phyloP scores from a whole-genome alignment of 495 filamentous ascomycete genomes.

The Aspergillus carlsbadensis region DNA sequence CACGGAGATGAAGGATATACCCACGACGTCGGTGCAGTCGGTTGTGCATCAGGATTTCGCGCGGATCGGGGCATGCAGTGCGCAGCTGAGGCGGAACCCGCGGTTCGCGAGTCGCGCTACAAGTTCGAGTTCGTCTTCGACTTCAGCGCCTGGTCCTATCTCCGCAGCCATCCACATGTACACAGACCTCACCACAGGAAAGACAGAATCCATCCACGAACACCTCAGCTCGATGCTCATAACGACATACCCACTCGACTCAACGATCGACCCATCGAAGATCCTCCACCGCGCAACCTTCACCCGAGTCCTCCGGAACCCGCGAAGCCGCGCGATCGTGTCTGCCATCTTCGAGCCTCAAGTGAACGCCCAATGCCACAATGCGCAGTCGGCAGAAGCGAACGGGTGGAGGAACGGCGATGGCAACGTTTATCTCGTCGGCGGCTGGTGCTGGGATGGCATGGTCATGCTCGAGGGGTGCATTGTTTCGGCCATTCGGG shows the following conservation, averaged over 20 bases:
- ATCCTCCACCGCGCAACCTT: slow-evolving; percentile 29
- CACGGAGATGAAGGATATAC: slow-evolving; percentile 35
- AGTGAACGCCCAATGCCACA: background rate
- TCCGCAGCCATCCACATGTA: slow-evolving; percentile 20
- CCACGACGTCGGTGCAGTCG: slow-evolving; percentile 41
- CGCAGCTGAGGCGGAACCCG: background rate
- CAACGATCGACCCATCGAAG: slow-evolving; percentile 27
- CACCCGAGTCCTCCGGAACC: slow-evolving; percentile 33
- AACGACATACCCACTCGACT: slow-evolving; percentile 31
- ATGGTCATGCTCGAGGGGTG: slow-evolving; percentile 63
- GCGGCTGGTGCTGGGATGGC: slow-evolving; percentile 64
- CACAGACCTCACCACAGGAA: slow-evolving; percentile 13
- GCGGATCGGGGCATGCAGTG: slow-evolving; percentile 2
- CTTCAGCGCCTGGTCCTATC: slow-evolving; percentile 18
- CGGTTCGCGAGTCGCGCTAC: background rate
- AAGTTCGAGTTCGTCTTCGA: background rate
- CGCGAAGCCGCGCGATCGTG: slow-evolving; percentile 29
- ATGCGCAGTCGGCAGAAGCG: background rate
- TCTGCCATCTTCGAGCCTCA: slow-evolving; percentile 33
- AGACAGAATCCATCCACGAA: slow-evolving; percentile 37
- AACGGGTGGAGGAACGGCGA: slow-evolving; percentile 49
- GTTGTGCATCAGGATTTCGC: slow-evolving; percentile 43
- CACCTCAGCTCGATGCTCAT: slow-evolving; percentile 32
- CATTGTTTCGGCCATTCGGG: slow-evolving; percentile 50
- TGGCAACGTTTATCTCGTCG: slow-evolving; percentile 49